Evolutionary conservation across 257 asterid species (phyloP), one percentile per base, ranked within the genome.

Genomic region (Jacaranda mimosifolia): DNA sequence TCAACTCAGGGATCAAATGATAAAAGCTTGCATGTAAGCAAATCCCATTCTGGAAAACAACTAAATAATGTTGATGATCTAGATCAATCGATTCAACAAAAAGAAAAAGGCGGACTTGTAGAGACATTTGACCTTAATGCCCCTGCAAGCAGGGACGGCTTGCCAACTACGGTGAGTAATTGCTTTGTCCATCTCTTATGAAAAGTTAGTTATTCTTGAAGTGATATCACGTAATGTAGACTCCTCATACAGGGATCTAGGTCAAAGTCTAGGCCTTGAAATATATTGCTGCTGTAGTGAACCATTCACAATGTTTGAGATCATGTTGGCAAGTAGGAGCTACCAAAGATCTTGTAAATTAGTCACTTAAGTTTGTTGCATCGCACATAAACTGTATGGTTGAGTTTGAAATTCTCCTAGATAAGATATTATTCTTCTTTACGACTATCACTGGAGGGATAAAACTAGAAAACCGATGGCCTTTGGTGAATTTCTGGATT

Each of bases 91-190:
- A 57, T 74, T 74, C 90, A 70, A 57, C 81, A 9, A 21, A 84
- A 81, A 75, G 91, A 73, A 58, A 86, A 81, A 68, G 67, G 69
- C 15, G 79, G 79, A 60, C 13, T 79, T 73, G 78, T 74, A 74
- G 92, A 82, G 79, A 82, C 79, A 78, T 76, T 82, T 70, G 86
- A 86, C 71, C 81, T 72, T 73, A 85, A 83, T 80, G 87, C 72
- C 40, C 68, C 86, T 38, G 84, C 85, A 65, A 85, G 80, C 63
- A 83, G 80, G 76, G 81, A 65, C 52, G 69, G 87, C 68, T 66
- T 76, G 81, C 89, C 85, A 71, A 78, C 63, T 63, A 71, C 9
- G 84, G 91, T 94, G 80, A 89, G 92, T 84, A 36, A 70, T 70
- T 77, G 21, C 63, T 38, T 62, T 13, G 32, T 69, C 17, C 71